phyloP scores from a whole-genome alignment of 352 stramenopile genomes.

The Thalassiosira mediterranea region DNA sequence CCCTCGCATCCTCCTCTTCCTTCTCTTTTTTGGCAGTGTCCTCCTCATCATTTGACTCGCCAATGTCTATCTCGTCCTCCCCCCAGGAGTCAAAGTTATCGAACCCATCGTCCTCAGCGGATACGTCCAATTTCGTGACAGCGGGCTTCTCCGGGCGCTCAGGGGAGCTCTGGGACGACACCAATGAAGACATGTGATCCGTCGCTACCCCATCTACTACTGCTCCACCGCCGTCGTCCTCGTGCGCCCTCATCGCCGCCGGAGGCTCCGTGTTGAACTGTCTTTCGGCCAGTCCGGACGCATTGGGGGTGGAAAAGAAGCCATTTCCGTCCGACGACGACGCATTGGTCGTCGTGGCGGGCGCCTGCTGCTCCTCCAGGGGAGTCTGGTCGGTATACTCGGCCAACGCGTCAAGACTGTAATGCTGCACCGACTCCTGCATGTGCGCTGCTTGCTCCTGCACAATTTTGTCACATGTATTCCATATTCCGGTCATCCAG shows the following conservation, averaged over 20 bases:
- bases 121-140: constrained; percentile 30
- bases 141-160: neutral
- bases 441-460: constrained; percentile 55
- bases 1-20: constrained; percentile 1
- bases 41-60: neutral
- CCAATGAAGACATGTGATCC: constrained; percentile 19
- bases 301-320: neutral
- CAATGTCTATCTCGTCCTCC: constrained; percentile 30
- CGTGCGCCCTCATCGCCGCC: neutral
- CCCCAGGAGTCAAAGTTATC: constrained; percentile 51
- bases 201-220: too few species aligned
- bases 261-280: neutral
- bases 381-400: constrained; percentile 5
- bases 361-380: too few species aligned
- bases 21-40: constrained; percentile 3
- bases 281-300: neutral
- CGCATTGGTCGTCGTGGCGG: neutral
- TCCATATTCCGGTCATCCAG: too few species aligned
- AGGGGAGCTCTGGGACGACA: neutral
- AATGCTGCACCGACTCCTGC: constrained; percentile 4
- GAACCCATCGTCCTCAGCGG: neutral
- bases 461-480: too few species aligned
- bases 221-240: neutral
- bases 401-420: constrained; percentile 47
- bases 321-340: too few species aligned